phyloP scores from a whole-genome alignment of 139 green algal genomes.

The Chlorella sp. region DNA sequence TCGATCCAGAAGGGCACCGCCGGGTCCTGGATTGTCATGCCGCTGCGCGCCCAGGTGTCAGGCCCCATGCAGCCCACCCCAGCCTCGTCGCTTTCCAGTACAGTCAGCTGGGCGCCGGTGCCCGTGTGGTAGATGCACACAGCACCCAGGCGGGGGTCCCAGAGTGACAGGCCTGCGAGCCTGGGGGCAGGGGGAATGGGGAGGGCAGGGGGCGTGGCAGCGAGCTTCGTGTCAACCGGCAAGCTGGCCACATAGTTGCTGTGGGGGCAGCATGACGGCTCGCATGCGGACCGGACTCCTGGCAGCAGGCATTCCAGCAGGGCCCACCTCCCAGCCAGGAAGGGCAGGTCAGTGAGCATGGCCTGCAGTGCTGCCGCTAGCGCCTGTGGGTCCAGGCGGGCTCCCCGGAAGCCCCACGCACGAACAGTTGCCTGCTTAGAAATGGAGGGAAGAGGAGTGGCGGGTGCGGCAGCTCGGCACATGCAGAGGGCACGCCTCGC shows the following conservation, averaged over 20 bases:
- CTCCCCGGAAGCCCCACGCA: neutral
- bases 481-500: too few relatives aligned
- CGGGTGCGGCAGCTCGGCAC: too few relatives aligned
- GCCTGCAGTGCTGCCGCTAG: neutral
- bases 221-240: too few relatives aligned
- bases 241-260: too few relatives aligned
- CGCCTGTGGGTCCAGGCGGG: neutral
- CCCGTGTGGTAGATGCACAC: conserved; percentile 12
- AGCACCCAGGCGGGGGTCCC: neutral
- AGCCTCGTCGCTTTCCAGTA: neutral
- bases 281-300: too few relatives aligned
- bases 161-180: neutral
- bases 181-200: neutral
- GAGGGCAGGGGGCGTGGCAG: neutral
- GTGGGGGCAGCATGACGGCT: too few relatives aligned
- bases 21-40: neutral
- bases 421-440: neutral
- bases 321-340: conserved; percentile 9
- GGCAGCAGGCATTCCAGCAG: neutral
- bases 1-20: conserved; percentile 9
- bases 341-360: conserved; percentile 10
- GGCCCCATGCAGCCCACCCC: neutral
- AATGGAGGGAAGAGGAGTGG: too few relatives aligned
- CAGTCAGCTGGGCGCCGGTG: neutral
- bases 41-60: neutral